Evolutionary conservation across 75 land plant genomes (phyloP).

Genomic region (Sequoia sempervirens): DNA sequence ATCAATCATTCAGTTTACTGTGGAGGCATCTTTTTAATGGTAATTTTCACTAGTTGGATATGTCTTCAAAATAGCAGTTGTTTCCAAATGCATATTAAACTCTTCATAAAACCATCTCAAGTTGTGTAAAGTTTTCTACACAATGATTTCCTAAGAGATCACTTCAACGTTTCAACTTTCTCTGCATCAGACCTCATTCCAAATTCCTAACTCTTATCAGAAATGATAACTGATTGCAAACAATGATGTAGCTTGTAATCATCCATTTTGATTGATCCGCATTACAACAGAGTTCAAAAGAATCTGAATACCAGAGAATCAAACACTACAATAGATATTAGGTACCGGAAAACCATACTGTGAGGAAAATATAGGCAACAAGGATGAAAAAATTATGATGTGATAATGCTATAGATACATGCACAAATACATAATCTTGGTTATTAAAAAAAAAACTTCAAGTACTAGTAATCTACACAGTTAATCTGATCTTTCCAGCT

Average conservation of each 20-base stretch:
- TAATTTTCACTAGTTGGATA: neutral
- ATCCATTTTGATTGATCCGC: neutral
- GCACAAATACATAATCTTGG: neutral
- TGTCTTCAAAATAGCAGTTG: neutral
- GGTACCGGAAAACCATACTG: neutral
- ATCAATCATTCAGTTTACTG: neutral
- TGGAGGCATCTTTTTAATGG: neutral
- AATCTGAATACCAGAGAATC: neutral
- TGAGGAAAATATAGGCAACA: neutral
- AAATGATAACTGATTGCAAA: neutral
- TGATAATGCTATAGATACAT: neutral
- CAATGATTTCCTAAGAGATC: neutral
- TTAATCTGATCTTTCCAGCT: conserved; percentile 50
- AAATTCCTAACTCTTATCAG: neutral
- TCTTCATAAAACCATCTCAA: neutral
- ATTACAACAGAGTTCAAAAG: neutral
- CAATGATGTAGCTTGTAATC: neutral
- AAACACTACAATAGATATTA: neutral
- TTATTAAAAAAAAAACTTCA: too few species aligned
- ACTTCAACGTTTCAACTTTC: neutral
- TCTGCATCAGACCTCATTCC: neutral
- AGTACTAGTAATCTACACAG: neutral
- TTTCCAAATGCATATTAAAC: neutral
- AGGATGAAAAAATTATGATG: neutral
- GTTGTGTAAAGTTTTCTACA: neutral